phyloP scores from a whole-genome alignment of 371 early-diverging fungal genomes.

The Mucor lusitanicus region DNA sequence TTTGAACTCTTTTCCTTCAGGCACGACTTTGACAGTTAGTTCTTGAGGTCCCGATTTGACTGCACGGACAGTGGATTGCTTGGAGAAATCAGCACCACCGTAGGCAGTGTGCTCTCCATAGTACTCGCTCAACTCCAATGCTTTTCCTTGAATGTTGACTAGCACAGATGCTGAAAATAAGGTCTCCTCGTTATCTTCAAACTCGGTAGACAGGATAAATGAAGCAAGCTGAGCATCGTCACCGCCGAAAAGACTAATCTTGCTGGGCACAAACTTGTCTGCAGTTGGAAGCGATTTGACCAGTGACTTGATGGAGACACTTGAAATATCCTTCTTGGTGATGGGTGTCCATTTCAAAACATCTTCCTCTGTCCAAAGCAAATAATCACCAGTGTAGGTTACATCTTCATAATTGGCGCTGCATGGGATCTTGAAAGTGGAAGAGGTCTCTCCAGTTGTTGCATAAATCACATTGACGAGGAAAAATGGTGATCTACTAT shows the following conservation, averaged over 20 bases:
- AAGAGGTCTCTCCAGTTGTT: slow-evolving; percentile 17
- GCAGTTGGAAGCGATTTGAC: slow-evolving; percentile 15
- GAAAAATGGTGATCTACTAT: slow-evolving; percentile 11
- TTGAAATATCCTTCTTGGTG: slow-evolving; percentile 27
- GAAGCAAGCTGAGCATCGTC: slow-evolving; percentile 7
- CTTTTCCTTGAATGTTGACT: slow-evolving; percentile 16
- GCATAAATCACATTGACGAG: slow-evolving; percentile 15
- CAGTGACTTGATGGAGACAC: slow-evolving; percentile 12
- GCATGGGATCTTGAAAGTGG: slow-evolving; percentile 20
- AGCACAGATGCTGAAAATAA: slow-evolving; percentile 21
- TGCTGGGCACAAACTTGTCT: slow-evolving; percentile 8
- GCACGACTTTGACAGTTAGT: slow-evolving; percentile 12
- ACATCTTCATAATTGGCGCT: slow-evolving; percentile 14
- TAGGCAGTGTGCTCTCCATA: slow-evolving; percentile 26
- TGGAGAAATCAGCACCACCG: slow-evolving; percentile 23
- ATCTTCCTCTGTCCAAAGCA: slow-evolving; percentile 43
- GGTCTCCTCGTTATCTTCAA: slow-evolving; percentile 9
- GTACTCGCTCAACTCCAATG: slow-evolving; percentile 16
- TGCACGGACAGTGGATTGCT: slow-evolving; percentile 11
- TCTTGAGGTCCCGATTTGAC: slow-evolving; percentile 6
- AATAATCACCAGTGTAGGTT: slow-evolving; percentile 19
- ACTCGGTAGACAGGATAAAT: slow-evolving; percentile 7
- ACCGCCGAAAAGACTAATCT: slow-evolving; percentile 14
- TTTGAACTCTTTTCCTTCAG: slow-evolving; percentile 13
- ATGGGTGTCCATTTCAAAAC: slow-evolving; percentile 39